These are phyloP conservation scores for Farysia itapuensis DNA, from an alignment of 1,284 basidiomycete species.

Conservation along the genomic window DNA sequence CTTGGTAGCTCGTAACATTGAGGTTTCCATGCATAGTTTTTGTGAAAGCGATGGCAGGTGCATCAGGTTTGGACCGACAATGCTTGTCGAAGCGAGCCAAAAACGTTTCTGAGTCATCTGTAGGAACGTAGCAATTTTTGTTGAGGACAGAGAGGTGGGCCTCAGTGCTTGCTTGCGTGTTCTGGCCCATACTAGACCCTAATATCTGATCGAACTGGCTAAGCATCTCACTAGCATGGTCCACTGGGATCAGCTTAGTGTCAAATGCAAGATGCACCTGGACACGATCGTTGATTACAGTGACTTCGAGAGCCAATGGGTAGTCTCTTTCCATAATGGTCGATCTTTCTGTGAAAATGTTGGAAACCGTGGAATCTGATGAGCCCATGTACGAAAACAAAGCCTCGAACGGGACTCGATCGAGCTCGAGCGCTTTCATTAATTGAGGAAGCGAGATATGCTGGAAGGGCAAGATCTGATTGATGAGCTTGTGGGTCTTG, in stretches of 20 bases:
- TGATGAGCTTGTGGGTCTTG: conserved; percentile 10
- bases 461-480: conserved; percentile 33
- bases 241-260: conserved; percentile 14
- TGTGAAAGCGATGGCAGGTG: conserved; percentile 41
- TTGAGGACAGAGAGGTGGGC: conserved; percentile 23
- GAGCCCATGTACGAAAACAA: conserved; percentile 46
- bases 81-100: conserved; percentile 33
- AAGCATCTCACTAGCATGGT: conserved; percentile 39
- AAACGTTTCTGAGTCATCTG: conserved; percentile 18
- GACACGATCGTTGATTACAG: conserved; percentile 16
- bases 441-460: conserved; percentile 46
- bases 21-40: conserved; percentile 10
- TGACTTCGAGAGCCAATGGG: conserved; percentile 47
- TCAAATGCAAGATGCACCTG: conserved; percentile 34
- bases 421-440: conserved; percentile 29
- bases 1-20: conserved; percentile 29
- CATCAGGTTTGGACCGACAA: conserved; percentile 12
- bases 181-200: not conserved
- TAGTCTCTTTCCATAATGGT: conserved; percentile 46
- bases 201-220: conserved; percentile 31
- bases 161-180: not conserved
- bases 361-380: not conserved
- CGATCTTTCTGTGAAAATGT: conserved; percentile 5
- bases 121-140: conserved; percentile 25
- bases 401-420: conserved; percentile 39